Evolutionary conservation across 176 grass and related monocot genomes (phyloP), one percentile per base, ranked within the genome.

Genomic region (Juncus inflexus): DNA sequence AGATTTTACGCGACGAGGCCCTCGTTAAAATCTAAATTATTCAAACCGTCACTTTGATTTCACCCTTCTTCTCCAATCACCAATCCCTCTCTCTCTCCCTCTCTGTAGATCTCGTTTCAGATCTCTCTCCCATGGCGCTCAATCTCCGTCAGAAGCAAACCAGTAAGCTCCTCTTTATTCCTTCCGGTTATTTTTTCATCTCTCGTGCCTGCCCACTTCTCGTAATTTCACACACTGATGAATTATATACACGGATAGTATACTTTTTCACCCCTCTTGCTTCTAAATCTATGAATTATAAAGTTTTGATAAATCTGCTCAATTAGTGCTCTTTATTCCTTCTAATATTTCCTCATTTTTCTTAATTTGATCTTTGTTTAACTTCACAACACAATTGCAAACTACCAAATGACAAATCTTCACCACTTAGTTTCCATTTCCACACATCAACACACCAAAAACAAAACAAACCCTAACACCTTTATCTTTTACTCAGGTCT

Each of bases 101-200:
- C 43, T 47, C 43, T 47, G 6, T 9, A 47, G 43, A 47, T 71
- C 54, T 45, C 67, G 10, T 40, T 5, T 71, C 67, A 71, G 67
- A 71, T 71, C 67, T 58, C 67, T 35, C 52, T 71, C 4, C 67
- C 52, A 71, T 71, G 67, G 67, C 67, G 67, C 67, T 71, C 67
- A 71, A 71, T 71, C 67, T 71, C 38, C 67, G 67, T 35, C 67
- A 71, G 52, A 71, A 71, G 53, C 67, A 71, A 45, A 71, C 53
- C 0, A 58, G 67, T 71, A 71, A 71, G 67, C 19, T 28, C 19
- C 19, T 28, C 19, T 28, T 28, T 28, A 28, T 28, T 1, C 19
- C 19, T 1, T 28, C 19, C 19, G 1, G 19, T 28, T 28, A 28
- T 28, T 28, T 1, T 28, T 59, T 2, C 43, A 47, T 6, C 9